Conservation (phyloP, 768 basidiomycete genomes). For the Panaeolus papilionaceus region DNA sequence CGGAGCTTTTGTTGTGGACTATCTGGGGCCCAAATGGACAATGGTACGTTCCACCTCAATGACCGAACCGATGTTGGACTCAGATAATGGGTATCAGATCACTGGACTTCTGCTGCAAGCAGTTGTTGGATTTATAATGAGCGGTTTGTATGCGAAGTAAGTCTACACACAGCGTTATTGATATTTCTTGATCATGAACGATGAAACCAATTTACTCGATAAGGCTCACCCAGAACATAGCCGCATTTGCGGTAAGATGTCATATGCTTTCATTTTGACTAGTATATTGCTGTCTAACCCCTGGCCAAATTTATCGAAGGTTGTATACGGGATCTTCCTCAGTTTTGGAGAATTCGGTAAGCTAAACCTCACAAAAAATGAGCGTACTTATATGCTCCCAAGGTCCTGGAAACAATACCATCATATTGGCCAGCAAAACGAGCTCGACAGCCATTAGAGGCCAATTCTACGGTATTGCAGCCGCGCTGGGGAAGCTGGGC, state of each 20-base stretch:
- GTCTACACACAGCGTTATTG: constrained; percentile 19
- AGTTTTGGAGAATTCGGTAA: constrained; percentile 85
- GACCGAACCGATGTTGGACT: too few species aligned
- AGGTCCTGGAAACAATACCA: constrained; percentile 87
- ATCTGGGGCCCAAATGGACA: constrained; percentile 75
- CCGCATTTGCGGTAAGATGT: constrained; percentile 69
- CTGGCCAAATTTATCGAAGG: constrained; percentile 38
- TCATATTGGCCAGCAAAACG: constrained; percentile 84
- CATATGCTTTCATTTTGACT: not conserved
- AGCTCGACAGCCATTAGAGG: constrained; percentile 88
- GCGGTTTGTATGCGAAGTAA: constrained; percentile 71
- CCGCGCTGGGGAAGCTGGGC: constrained; percentile 85
- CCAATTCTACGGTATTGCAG: constrained; percentile 85
- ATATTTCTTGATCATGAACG: too few species aligned
- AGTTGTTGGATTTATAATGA: constrained; percentile 88
- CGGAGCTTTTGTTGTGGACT: constrained; percentile 80
- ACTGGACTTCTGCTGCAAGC: constrained; percentile 71
- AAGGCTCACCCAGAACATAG: constrained; percentile 69
- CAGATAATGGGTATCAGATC: constrained; percentile 50
- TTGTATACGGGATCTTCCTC: constrained; percentile 91
- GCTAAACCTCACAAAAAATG: constrained; percentile 16
- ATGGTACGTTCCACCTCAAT: constrained; percentile 47
- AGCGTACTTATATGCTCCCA: not conserved
- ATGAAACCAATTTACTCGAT: not conserved
- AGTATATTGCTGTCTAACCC: not conserved